Evolutionary conservation across 352 stramenopile genomes (phyloP), one percentile per base, ranked within the genome.

Genomic region (Phytophthora palmivora): DNA sequence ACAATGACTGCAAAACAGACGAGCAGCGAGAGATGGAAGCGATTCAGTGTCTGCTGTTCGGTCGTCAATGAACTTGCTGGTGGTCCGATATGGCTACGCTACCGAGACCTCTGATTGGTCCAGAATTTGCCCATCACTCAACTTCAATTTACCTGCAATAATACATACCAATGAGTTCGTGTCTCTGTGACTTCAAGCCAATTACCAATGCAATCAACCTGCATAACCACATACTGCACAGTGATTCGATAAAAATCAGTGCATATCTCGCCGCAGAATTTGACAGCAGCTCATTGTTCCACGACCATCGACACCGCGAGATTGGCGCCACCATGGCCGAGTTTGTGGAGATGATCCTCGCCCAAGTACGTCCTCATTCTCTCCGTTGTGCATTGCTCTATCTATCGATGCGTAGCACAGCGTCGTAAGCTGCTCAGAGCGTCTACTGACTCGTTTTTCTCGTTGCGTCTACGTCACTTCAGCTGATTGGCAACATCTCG

Each of bases 401-500:
- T 42, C 34, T 47, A 19, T 57, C 6, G 15, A 61, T 47, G 24
- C n/a, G 4, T 2, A 47, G 1, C 32, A 57, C 19, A 24, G 10
- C 21, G 18, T 18, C 6, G 46, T 36, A 11, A 6, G 3, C 48
- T 30, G 34, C 12, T 16, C 32, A 4, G 6, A 16, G 8, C 41
- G 32, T 43, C 37, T 61, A 19, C n/a, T 57, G 9, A 36, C 44
- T 16, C 14, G 15, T 42, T 8, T 19, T 39, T 37, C 24, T 46
- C 36, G 36, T 11, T 16, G n/a, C 18, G 26, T 47, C 7, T 62
- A 3, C 18, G 30, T 2, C 9, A 10, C 15, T 52, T n/a, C 53
- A 94, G 84, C 65, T 96, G 34, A 87, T 96, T 54, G 87, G 87
- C 63, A 96, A 94, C 70, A 89, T 96, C 47, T 91, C 86, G 56